Conservation (phyloP, 140 eudicot genomes). For the Flaveria floridana region DNA sequence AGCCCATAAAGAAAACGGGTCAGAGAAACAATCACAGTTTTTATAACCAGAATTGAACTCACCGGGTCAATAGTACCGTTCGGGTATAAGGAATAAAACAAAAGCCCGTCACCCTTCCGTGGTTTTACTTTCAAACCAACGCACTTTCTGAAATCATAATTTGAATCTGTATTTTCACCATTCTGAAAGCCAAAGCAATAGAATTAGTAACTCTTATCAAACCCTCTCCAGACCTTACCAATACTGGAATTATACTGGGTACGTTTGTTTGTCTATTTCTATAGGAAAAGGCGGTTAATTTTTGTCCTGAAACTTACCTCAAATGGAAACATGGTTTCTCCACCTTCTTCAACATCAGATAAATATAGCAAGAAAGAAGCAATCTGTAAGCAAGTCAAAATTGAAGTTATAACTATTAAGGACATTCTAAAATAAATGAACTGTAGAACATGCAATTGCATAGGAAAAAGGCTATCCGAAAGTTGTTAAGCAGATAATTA, state of each 20-base stretch:
- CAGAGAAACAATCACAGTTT: background rate
- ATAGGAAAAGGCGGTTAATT: background rate
- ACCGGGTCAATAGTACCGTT: conserved; percentile 85
- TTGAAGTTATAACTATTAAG: background rate
- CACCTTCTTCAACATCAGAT: conserved; percentile 95
- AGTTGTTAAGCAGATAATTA: background rate
- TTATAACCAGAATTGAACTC: conserved; percentile 32
- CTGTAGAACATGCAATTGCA: background rate
- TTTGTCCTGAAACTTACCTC: conserved; percentile 47
- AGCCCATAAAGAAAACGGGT: background rate
- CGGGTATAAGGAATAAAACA: conserved; percentile 72
- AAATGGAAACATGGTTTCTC: conserved; percentile 96
- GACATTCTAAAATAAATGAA: background rate
- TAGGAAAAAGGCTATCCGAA: background rate
- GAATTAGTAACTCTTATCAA: background rate
- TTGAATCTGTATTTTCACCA: conserved; percentile 49
- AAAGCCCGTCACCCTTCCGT: conserved; percentile 75
- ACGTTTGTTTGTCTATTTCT: background rate
- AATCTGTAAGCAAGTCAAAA: conserved; percentile 44
- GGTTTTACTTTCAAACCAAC: conserved; percentile 88
- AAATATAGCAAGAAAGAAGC: conserved; percentile 91
- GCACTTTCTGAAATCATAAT: conserved; percentile 67
- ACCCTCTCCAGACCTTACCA: no score
- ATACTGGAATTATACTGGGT: no score
- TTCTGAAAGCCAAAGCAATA: conserved; percentile 45